Conservation (phyloP, 177 flowering plant genomes). For the Vitis hybrid region DNA sequence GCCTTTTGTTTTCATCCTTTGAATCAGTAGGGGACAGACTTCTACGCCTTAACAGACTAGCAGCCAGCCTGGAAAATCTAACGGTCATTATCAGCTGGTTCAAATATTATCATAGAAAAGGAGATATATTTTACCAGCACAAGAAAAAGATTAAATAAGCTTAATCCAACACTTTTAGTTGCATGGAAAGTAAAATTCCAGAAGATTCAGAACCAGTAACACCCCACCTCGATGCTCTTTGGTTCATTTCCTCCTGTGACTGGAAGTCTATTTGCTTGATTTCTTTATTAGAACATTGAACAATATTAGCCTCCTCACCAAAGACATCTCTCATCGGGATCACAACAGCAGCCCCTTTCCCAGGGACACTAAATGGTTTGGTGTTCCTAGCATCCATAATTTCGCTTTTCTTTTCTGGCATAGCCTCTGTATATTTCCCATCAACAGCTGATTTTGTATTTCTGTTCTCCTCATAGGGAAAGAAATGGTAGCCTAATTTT, state of each 20-base stretch:
- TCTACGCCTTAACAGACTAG: constrained; percentile 38
- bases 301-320: constrained; percentile 13
- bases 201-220: constrained; percentile 11
- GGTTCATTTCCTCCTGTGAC: constrained; percentile 20
- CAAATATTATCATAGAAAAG: constrained; percentile 8
- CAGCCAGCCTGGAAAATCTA: constrained; percentile 52
- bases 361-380: constrained; percentile 10
- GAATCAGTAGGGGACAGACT: constrained; percentile 50
- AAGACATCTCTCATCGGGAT: constrained; percentile 8
- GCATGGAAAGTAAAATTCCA: constrained; percentile 5
- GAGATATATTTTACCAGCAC: constrained; percentile 12
- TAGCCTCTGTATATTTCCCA: constrained; percentile 10
- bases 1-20: constrained; percentile 48
- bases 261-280: constrained; percentile 18
- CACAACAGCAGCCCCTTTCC: constrained; percentile 14
- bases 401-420: constrained; percentile 15
- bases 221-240: constrained; percentile 47
- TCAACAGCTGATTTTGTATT: constrained; percentile 14
- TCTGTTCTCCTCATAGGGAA: constrained; percentile 13
- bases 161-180: constrained; percentile 2
- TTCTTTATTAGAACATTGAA: constrained; percentile 18
- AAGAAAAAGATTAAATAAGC: constrained; percentile 10
- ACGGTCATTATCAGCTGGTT: constrained; percentile 16
- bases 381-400: constrained; percentile 10
- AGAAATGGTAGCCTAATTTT: constrained; percentile 12